These are phyloP conservation scores for Holtermanniella nyarrowii DNA, from an alignment of 768 basidiomycete species.

Conservation along the genomic window DNA sequence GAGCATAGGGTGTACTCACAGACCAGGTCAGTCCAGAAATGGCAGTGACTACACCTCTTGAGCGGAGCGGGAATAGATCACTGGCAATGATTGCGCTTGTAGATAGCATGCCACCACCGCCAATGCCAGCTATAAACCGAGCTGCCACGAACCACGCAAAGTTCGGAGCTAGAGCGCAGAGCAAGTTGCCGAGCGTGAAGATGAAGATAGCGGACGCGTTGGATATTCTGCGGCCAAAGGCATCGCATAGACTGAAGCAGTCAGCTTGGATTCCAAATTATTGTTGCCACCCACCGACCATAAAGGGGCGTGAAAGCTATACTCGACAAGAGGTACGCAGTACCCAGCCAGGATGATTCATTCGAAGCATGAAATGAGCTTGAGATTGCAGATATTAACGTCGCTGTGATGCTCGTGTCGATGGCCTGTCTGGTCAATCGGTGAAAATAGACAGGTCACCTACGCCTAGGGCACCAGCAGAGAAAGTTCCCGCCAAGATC, in stretches of 20 bases:
- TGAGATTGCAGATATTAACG: constrained; percentile 8
- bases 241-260: constrained; percentile 13
- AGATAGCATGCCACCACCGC: constrained; percentile 25
- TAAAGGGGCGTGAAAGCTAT: constrained; percentile 35
- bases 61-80: constrained; percentile 3
- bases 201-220: constrained; percentile 16
- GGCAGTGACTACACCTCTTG: not conserved
- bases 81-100: constrained; percentile 9
- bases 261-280: not conserved
- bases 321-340: constrained; percentile 28
- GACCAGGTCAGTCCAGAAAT: not conserved
- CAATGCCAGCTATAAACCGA: constrained; percentile 23
- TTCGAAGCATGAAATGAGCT: constrained; percentile 25
- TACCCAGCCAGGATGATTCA: constrained; percentile 33
- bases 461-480: not conserved
- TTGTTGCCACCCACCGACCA: constrained; percentile 12
- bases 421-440: not conserved
- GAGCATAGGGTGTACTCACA: constrained; percentile 1
- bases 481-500: not conserved
- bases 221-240: constrained; percentile 21
- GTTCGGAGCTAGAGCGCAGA: constrained; percentile 23
- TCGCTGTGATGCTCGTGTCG: not conserved
- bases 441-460: too few species aligned
- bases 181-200: constrained; percentile 24
- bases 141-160: constrained; percentile 24